phyloP scores from a whole-genome alignment of 2,329 filamentous ascomycete species.

The Plectosphaerella cucumerina region DNA sequence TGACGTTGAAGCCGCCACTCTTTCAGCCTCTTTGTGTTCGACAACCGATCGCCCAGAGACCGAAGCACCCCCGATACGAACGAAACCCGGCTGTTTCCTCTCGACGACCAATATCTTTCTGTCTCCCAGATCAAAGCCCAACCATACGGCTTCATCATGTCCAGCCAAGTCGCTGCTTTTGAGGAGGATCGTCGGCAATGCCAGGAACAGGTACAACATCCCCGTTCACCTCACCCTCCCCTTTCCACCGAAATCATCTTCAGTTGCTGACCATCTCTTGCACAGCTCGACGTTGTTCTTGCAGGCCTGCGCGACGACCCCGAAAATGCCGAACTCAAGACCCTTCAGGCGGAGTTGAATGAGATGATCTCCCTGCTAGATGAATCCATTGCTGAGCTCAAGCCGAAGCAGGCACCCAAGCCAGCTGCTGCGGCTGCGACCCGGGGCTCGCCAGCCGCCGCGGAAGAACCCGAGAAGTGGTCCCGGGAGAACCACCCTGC shows the following conservation, averaged over 20 bases:
- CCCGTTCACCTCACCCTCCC: not conserved
- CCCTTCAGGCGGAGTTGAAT: slow-evolving; percentile 76
- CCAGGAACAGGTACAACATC: slow-evolving; percentile 47
- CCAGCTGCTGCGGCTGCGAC: slow-evolving; percentile 27
- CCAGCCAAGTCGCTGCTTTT: slow-evolving; percentile 33
- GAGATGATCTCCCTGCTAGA: slow-evolving; percentile 75
- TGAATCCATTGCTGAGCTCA: slow-evolving; percentile 76
- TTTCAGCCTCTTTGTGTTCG: no score
- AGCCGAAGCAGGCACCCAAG: slow-evolving; percentile 49
- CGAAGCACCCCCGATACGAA: no score
- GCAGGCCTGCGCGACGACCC: slow-evolving; percentile 75
- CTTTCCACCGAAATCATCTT: not conserved
- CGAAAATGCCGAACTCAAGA: slow-evolving; percentile 72
- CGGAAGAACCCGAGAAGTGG: slow-evolving; percentile 63
- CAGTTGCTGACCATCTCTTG: slow-evolving; percentile 11
- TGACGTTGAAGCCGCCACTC: no score
- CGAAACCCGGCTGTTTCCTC: not conserved
- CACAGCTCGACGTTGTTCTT: slow-evolving; percentile 72
- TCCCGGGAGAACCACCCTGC: slow-evolving; percentile 77
- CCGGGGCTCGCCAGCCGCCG: slow-evolving; percentile 18
- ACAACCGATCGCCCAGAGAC: no score
- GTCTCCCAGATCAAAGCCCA: not conserved
- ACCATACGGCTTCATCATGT: slow-evolving; percentile 7
- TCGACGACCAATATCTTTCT: not conserved
- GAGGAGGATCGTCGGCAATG: slow-evolving; percentile 51